Percentiles rank a stretch among this genome's conserved stretches.
These are phyloP conservation scores for Hypericum perforatum DNA, from an alignment of 345 rosid species.

Conservation along the genomic window DNA sequence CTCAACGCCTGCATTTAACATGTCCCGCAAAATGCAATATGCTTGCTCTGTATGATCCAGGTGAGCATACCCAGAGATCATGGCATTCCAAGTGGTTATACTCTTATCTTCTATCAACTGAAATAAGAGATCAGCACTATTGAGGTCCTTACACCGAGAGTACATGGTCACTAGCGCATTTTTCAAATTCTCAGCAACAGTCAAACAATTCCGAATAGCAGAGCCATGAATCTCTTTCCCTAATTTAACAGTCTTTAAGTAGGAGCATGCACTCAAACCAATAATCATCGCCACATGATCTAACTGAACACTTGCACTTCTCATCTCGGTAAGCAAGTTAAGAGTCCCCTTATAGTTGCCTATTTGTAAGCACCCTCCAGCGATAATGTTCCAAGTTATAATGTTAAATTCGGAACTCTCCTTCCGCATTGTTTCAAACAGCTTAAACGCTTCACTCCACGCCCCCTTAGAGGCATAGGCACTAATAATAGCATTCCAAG, in stretches of 20 bases:
- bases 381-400: constrained; percentile 60
- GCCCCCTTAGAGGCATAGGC: constrained; percentile 50
- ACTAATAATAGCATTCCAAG: constrained; percentile 68
- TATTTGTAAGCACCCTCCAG: constrained; percentile 43
- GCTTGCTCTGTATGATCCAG: constrained; percentile 54
- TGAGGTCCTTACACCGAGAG: constrained; percentile 48
- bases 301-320: constrained; percentile 25
- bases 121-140: constrained; percentile 37
- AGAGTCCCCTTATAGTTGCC: constrained; percentile 45
- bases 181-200: constrained; percentile 34
- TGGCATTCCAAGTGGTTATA: constrained; percentile 65
- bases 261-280: constrained; percentile 65
- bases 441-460: constrained; percentile 60
- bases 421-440: constrained; percentile 44
- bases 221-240: constrained; percentile 63
- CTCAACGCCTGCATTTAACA: constrained; percentile 47
- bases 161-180: constrained; percentile 74
- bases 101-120: constrained; percentile 28
- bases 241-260: constrained; percentile 33
- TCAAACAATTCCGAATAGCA: constrained; percentile 34
- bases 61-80: constrained; percentile 54
- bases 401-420: constrained; percentile 36
- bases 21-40: constrained; percentile 43
- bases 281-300: constrained; percentile 48
- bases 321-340: constrained; percentile 43